A percentile compares a stretch with the other conserved stretches of the same genome.
Evolutionary conservation across 2,329 filamentous ascomycete species (phyloP).

Genomic region (Paraconiothyrium brasiliense): DNA sequence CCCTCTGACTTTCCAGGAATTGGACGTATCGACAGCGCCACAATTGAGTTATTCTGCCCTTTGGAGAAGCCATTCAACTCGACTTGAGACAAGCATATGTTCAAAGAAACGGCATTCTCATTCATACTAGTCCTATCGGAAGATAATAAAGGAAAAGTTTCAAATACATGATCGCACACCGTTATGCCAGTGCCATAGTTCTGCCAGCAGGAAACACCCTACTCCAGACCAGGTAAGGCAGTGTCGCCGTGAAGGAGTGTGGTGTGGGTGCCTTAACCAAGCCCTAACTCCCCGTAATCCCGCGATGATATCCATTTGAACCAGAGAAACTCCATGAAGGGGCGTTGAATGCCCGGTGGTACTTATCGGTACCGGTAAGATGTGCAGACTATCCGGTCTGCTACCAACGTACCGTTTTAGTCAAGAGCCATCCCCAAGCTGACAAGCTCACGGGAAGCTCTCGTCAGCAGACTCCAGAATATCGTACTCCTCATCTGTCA

Average conservation of each 20-base stretch:
- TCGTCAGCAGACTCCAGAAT: slow-evolving; percentile 95
- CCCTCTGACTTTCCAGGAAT: no score
- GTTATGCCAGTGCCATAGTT: slow-evolving; percentile 9
- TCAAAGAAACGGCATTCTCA: slow-evolving; percentile 25
- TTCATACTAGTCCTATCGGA: slow-evolving; percentile 34
- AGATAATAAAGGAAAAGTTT: slow-evolving; percentile 21
- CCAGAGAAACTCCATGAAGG: slow-evolving; percentile 15
- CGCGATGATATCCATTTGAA: slow-evolving; percentile 7
- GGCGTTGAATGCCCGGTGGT: slow-evolving; percentile 8
- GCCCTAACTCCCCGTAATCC: slow-evolving; percentile 6
- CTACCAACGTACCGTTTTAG: background rate
- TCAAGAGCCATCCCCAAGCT: background rate
- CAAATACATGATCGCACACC: slow-evolving; percentile 19
- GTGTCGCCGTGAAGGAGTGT: slow-evolving; percentile 34
- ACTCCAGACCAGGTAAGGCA: slow-evolving; percentile 24
- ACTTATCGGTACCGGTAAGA: background rate
- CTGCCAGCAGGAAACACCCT: slow-evolving; percentile 22
- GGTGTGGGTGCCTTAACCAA: slow-evolving; percentile 26
- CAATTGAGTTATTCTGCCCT: background rate
- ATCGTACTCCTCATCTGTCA: slow-evolving; percentile 98
- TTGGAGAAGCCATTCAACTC: background rate
- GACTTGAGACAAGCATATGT: background rate
- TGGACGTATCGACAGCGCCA: no score
- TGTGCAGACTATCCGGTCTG: background rate
- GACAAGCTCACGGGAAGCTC: slow-evolving; percentile 58